These are phyloP conservation scores for Immersiporthe knoxdaviesiana DNA, from an alignment of 2,329 filamentous ascomycete genomes.

Conservation along the genomic window DNA sequence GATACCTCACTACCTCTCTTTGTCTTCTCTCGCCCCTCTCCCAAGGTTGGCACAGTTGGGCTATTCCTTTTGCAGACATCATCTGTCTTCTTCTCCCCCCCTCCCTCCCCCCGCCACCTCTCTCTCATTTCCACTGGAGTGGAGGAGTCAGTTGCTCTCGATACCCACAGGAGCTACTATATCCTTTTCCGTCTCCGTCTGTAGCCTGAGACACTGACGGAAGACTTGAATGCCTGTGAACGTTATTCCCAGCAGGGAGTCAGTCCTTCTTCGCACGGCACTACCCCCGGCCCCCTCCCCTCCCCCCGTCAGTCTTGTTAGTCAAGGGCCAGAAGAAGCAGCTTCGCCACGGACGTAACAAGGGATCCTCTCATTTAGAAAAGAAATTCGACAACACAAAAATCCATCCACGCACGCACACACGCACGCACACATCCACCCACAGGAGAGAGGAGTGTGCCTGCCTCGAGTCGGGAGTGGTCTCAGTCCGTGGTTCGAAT, in stretches of 20 bases:
- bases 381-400: not conserved
- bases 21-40: constrained; percentile 21
- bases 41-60: not conserved
- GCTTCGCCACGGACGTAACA: constrained; percentile 10
- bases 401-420: not conserved
- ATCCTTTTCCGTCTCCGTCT: constrained; percentile 25
- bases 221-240: constrained; percentile 3
- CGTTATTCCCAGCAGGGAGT: not conserved
- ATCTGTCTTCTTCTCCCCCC: not conserved
- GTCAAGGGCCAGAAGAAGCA: constrained; percentile 16
- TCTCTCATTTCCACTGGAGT: not conserved
- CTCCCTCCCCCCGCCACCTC: not conserved
- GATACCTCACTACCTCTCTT: constrained; percentile 24
- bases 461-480: not conserved
- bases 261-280: not conserved
- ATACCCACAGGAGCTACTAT: constrained; percentile 17
- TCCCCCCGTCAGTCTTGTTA: not conserved
- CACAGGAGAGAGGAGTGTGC: not conserved
- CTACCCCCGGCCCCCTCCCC: not conserved
- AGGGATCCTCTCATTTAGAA: constrained; percentile 5
- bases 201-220: constrained; percentile 17
- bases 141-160: constrained; percentile 14
- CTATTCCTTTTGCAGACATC: constrained; percentile 29
- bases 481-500: not conserved
- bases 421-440: not conserved